Conservation (phyloP, 192 early-diverging fungal species). For the Pilobolus umbonatus region DNA sequence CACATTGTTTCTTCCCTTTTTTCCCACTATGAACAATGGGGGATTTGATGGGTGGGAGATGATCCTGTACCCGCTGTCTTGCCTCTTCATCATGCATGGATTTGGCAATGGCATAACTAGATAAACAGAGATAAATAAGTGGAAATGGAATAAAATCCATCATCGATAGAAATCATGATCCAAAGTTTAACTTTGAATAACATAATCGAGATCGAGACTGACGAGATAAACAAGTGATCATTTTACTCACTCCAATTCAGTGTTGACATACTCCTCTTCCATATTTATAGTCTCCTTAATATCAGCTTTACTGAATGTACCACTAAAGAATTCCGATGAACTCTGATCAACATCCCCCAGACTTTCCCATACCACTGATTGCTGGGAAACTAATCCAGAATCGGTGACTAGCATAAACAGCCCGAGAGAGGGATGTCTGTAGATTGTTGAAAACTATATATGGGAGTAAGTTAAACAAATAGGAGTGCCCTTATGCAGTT, state of each 20-base stretch:
- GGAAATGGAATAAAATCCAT: neutral
- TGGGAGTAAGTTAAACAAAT: constrained; percentile 4
- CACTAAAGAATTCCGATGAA: constrained; percentile 56
- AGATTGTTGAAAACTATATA: constrained; percentile 67
- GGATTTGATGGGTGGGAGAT: no score
- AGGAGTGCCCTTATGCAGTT: neutral
- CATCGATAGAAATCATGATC: neutral
- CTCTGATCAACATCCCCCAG: constrained; percentile 61
- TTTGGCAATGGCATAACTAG: constrained; percentile 16
- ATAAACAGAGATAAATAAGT: neutral
- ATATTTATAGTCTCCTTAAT: constrained; percentile 2
- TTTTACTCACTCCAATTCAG: constrained; percentile 13
- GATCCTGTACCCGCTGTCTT: neutral
- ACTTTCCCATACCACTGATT: constrained; percentile 70
- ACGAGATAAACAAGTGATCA: neutral
- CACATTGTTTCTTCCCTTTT: no score
- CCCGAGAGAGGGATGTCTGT: constrained; percentile 46
- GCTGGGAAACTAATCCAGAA: constrained; percentile 57
- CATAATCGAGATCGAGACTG: neutral
- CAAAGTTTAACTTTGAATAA: neutral
- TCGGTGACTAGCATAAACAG: constrained; percentile 69
- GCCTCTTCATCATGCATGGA: constrained; percentile 10
- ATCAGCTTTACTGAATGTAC: constrained; percentile 37
- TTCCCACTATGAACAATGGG: no score
- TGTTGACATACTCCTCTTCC: neutral